Percentiles rank a stretch among this genome's conserved stretches.
These are phyloP conservation scores for Saccharomyces uvarum DNA, from an alignment of 1,139 yeast species.

Conservation along the genomic window DNA sequence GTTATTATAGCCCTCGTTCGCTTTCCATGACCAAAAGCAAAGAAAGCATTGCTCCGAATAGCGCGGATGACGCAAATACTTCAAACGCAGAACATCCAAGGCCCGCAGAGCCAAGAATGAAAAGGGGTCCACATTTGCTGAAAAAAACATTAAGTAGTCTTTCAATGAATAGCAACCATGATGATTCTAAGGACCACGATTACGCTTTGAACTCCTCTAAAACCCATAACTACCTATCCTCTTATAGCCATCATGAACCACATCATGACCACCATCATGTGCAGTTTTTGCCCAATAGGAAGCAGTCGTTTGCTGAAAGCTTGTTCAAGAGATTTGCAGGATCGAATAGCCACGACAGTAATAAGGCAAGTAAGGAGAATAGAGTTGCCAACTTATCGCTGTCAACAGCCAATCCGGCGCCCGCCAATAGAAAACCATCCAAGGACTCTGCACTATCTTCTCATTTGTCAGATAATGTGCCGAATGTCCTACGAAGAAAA, in stretches of 20 bases:
- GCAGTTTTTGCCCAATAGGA: conserved; percentile 9
- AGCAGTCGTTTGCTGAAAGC: conserved; percentile 23
- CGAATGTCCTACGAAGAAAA: conserved; percentile 1
- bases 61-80: background rate
- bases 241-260: conserved; percentile 1
- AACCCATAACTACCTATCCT: background rate
- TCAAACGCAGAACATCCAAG: background rate
- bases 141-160: conserved; percentile 22
- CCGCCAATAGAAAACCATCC: conserved; percentile 1
- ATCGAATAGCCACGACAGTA: background rate
- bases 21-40: conserved; percentile 7
- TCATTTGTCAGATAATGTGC: conserved; percentile 1
- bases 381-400: conserved; percentile 7
- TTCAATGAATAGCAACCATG: conserved; percentile 13
- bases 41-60: conserved; percentile 4
- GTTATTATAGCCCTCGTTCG: conserved; percentile 1
- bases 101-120: conserved; percentile 5
- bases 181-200: conserved; percentile 2
- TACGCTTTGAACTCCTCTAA: background rate
- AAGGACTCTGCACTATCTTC: background rate
- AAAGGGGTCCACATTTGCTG: conserved; percentile 16
- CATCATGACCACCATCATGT: conserved; percentile 9
- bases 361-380: conserved; percentile 10
- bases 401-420: conserved; percentile 1
- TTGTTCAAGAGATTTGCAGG: conserved; percentile 21